A percentile compares a stretch with the other conserved stretches of the same genome.
These are phyloP conservation scores for Jackrogersella minutella DNA, from an alignment of 495 filamentous ascomycete species.

Conservation along the genomic window DNA sequence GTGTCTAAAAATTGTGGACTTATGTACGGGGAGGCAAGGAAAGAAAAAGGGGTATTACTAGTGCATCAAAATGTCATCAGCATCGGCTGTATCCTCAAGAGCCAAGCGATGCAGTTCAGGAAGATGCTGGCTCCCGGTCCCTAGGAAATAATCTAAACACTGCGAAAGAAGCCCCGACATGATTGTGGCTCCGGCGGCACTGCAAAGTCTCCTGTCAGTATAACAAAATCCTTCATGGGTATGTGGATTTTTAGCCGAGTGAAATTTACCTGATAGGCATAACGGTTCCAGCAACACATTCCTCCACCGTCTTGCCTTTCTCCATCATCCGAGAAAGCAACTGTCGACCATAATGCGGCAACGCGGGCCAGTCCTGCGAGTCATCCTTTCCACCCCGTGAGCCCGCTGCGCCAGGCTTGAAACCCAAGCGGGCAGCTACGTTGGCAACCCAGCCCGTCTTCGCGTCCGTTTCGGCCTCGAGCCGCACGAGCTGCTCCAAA, in stretches of 20 bases:
- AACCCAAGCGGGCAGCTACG: slow-evolving; percentile 50
- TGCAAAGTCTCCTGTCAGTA: slow-evolving; percentile 49
- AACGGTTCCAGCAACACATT: slow-evolving; percentile 72
- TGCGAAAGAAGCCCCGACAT: slow-evolving; percentile 65
- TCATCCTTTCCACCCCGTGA: slow-evolving; percentile 1
- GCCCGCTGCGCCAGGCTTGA: not conserved
- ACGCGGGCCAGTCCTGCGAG: slow-evolving; percentile 47
- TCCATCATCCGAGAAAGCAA: slow-evolving; percentile 70
- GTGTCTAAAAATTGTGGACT: not conserved
- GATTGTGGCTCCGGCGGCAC: slow-evolving; percentile 22
- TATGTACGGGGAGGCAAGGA: no score
- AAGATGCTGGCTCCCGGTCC: slow-evolving; percentile 61
- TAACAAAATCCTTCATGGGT: slow-evolving; percentile 34
- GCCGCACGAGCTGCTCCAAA: slow-evolving; percentile 67
- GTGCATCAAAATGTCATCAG: slow-evolving; percentile 40
- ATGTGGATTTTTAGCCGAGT: not conserved
- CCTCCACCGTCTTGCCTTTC: slow-evolving; percentile 63
- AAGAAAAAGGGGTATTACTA: slow-evolving; percentile 37
- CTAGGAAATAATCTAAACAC: slow-evolving; percentile 75
- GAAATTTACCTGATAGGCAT: slow-evolving; percentile 57
- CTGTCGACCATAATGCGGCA: slow-evolving; percentile 72
- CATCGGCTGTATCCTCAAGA: slow-evolving; percentile 31
- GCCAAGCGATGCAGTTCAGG: slow-evolving; percentile 64
- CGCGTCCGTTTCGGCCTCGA: slow-evolving; percentile 67
- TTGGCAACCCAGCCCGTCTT: slow-evolving; percentile 62